A percentile compares a stretch with the other conserved stretches of the same genome.
phyloP scores from a whole-genome alignment of 805 yeast genomes.

The Lipomyces kockii region DNA sequence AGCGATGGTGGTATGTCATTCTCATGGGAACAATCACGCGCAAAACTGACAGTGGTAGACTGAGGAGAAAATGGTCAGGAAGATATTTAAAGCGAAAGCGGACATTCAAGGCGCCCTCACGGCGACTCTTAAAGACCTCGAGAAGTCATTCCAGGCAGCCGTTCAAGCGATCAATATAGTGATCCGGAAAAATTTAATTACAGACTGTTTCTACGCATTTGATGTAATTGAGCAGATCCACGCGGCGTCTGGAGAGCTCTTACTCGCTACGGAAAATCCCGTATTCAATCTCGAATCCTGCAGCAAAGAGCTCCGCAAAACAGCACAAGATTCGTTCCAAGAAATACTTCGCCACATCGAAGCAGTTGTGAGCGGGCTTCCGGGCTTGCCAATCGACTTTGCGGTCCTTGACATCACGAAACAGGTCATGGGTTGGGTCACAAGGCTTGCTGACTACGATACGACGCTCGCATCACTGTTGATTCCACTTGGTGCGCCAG shows the following conservation, averaged over 20 bases:
- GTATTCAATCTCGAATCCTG: constrained; percentile 30
- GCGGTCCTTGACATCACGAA: constrained; percentile 74
- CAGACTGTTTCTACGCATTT: constrained; percentile 59
- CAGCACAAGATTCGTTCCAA: constrained; percentile 51
- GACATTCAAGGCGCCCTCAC: constrained; percentile 23
- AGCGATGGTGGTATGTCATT: constrained; percentile 14
- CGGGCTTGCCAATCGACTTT: constrained; percentile 63
- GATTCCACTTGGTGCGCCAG: constrained; percentile 30
- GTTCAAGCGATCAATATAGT: constrained; percentile 26
- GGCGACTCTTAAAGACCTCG: constrained; percentile 36
- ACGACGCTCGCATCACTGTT: constrained; percentile 25
- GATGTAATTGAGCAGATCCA: constrained; percentile 60
- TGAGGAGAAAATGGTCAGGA: constrained; percentile 18
- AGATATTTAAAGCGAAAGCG: constrained; percentile 18
- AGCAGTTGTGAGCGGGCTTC: constrained; percentile 52
- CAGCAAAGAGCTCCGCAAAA: constrained; percentile 36
- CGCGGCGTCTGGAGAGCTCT: constrained; percentile 44
- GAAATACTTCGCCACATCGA: constrained; percentile 65
- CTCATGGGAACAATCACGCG: not conserved
- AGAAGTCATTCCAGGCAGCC: constrained; percentile 36
- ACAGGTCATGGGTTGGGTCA: constrained; percentile 69
- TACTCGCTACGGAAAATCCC: constrained; percentile 36
- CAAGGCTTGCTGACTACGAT: constrained; percentile 66
- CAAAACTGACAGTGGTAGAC: not conserved
- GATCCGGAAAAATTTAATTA: constrained; percentile 51